Evolutionary conservation across 139 green algal genomes (phyloP), one percentile per base, ranked within the genome.

Genomic region (Coccomyxa sp.): DNA sequence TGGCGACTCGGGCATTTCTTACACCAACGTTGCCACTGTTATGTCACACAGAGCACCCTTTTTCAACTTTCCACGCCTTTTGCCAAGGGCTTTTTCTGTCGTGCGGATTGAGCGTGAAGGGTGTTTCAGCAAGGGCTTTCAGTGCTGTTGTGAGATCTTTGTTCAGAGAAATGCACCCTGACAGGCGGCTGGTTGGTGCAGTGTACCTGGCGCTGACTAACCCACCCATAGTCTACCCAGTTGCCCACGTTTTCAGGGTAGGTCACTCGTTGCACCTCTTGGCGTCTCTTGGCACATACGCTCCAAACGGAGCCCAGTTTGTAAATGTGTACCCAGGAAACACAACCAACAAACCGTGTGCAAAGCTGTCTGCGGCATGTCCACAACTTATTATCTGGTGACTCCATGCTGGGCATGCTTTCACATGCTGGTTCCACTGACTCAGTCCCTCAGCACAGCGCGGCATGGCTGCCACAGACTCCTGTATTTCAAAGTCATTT

Each of bases 151-250:
- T 51, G 38, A 7, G 38, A 51, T 51, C n/a, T n/a, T n/a, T n/a
- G n/a, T n/a, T 51, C 38, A 51, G 3, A 51, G 3, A 11, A 51
- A 11, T 3, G 38, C 38, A 51, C 38, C 38, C 38, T 51, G 38
- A 51, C 7, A 51, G 38, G 38, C 3, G 3, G 3, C 7, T 51
- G 38, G 7, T 51, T 51, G 38, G 3, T 51, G 38, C 38, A 51
- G 58, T 85, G 11, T 85, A 85, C 77, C 82, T 85, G 74, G 82
- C 82, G 13, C n/a, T 85, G 25, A 81, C 51, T 32, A 66, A 80
- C 38, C 82, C 82, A 30, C 82, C 82, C 16, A 21, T 81, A 0
- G 74, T 66, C 15, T 84, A 76, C 68, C 81, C 81, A 10, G 58
- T 75, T 30, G 51, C 51, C 18, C 79, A 82, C 23, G 79, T 82